Evolutionary conservation across 1,139 yeast species (phyloP), one percentile per base, ranked within the genome.

Genomic region (Candida dubliniensis): DNA sequence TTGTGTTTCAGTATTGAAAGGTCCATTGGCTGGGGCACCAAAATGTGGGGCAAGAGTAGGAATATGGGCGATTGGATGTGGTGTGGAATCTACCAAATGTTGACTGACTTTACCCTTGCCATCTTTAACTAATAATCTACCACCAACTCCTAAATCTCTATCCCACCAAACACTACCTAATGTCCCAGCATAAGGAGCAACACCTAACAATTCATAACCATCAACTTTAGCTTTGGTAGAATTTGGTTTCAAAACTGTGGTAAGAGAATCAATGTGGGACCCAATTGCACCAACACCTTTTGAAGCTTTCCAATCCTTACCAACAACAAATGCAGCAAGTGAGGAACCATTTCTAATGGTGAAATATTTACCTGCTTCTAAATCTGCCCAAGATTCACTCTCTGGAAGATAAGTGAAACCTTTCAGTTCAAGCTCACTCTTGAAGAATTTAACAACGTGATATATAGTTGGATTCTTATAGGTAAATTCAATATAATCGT

Each of bases 121-220:
- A 38, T 45, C 58, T 45, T 57, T 60, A 7, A 69, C 61, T 43
- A 69, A 56, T 30, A 73, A 59, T 38, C 71, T 58, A 10, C 79
- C 79, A n/a, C 77, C 78, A 42, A 74, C 53, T 6, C 76, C 78
- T 47, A 74, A 67, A 52, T 74, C 79, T 49, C 79, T 58, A 51
- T 72, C 76, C 57, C 70, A 61, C 75, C 77, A 71, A 2, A 65
- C 52, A 18, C 58, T 55, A 10, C 59, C 62, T 47, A 70, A 60
- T 3, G 71, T 60, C 8, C 77, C 76, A 4, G 72, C 67, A 51
- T 74, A 74, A 1, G 69, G 68, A 1, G 77, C 75, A 12, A 73
- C 76, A 1, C 76, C 77, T 29, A 74, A 61, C 34, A 68, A 53
- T 42, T 71, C 73, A 51, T 70, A 74, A 5, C 76, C 77, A 29